Conservation (phyloP, 2,329 filamentous ascomycete species). For the Aspergillus sp. region DNA sequence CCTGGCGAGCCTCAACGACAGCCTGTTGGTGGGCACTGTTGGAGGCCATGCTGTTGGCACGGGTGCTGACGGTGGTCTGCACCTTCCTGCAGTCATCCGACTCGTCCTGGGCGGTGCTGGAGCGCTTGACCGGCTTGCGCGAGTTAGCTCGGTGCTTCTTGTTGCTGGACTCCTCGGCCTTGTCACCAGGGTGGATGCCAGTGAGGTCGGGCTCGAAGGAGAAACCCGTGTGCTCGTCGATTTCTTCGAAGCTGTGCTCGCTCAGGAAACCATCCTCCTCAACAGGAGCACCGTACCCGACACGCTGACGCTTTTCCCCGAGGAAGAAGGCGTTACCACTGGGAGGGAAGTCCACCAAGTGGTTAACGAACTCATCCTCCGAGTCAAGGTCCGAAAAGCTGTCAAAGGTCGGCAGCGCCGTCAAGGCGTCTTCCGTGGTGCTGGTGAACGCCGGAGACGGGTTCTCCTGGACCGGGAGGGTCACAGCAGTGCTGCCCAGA, state of each 20-base stretch:
- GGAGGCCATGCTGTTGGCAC: slow-evolving; percentile 9
- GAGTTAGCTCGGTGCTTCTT: slow-evolving; percentile 43
- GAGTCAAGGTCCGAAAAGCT: slow-evolving; percentile 84
- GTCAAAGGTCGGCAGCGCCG: slow-evolving; percentile 66
- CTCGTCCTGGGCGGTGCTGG: slow-evolving; percentile 20
- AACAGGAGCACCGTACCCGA: slow-evolving; percentile 54
- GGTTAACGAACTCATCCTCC: slow-evolving; percentile 75
- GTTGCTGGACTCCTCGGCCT: slow-evolving; percentile 34
- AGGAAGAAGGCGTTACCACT: slow-evolving; percentile 52
- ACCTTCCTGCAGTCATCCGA: slow-evolving; percentile 23
- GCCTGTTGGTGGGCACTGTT: slow-evolving; percentile 22
- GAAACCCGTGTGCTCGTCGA: slow-evolving; percentile 56
- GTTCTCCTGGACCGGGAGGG: slow-evolving; percentile 30
- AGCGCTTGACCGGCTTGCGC: slow-evolving; percentile 31
- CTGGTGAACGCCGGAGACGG: slow-evolving; percentile 33
- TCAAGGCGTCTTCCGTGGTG: slow-evolving; percentile 41
- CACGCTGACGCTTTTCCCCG: slow-evolving; percentile 62
- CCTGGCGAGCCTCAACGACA: slow-evolving; percentile 32
- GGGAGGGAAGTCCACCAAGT: slow-evolving; percentile 61
- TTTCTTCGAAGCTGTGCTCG: slow-evolving; percentile 66
- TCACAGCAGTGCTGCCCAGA: slow-evolving; percentile 26
- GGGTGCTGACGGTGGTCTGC: slow-evolving; percentile 23
- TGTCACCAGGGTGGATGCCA: slow-evolving; percentile 14
- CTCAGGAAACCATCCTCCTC: slow-evolving; percentile 71
- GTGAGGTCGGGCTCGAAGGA: slow-evolving; percentile 40